phyloP scores from a whole-genome alignment of 495 filamentous ascomycete species.

The Aspergillus indologenus region DNA sequence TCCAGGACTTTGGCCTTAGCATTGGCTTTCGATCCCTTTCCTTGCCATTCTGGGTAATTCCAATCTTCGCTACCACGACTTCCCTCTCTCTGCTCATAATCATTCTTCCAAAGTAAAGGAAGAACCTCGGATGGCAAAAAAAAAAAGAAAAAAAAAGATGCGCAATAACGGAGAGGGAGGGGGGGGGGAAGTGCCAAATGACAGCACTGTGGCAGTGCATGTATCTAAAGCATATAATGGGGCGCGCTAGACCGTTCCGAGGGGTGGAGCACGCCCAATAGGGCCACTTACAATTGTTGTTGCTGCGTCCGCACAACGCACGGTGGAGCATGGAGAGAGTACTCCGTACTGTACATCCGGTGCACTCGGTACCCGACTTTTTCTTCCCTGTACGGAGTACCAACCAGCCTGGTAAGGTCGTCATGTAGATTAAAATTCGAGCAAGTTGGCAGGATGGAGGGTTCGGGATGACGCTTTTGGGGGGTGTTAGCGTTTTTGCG shows the following conservation, averaged over 20 bases:
- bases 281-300: constrained; percentile 20
- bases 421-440: background rate
- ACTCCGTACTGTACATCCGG: background rate
- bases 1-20: too few species aligned
- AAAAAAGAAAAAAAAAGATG: too few species aligned
- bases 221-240: constrained; percentile 30
- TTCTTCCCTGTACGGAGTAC: too few species aligned
- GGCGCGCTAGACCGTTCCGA: constrained; percentile 21
- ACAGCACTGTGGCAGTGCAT: constrained; percentile 50
- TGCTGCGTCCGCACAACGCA: constrained; percentile 10
- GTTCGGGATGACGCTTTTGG: background rate
- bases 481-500: too few species aligned
- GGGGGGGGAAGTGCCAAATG: constrained; percentile 27
- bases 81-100: too few species aligned
- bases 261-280: constrained; percentile 18
- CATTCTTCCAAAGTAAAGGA: constrained; percentile 1
- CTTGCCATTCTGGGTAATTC: too few species aligned
- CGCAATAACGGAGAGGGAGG: too few species aligned
- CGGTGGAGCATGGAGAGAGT: too few species aligned
- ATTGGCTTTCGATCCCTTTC: too few species aligned
- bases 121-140: constrained; percentile 10
- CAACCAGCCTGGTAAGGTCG: background rate
- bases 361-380: constrained; percentile 14
- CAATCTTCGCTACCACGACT: too few species aligned
- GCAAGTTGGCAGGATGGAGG: background rate